These are phyloP conservation scores for Blastobotrys niveus DNA, from an alignment of 1,139 yeast genomes.

Conservation along the genomic window DNA sequence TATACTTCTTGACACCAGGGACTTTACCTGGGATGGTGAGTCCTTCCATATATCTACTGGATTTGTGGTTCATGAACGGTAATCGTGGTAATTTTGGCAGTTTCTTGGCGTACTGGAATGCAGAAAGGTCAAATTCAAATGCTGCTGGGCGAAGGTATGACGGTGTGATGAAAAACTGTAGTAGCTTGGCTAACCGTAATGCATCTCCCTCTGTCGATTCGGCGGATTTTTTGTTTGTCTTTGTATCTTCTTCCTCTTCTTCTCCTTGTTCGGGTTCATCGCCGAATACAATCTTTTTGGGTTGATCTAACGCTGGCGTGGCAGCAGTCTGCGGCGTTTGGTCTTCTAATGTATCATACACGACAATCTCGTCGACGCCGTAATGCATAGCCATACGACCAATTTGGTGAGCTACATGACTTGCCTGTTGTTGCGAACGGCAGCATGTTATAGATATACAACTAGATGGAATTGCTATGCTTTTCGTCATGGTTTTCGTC, in stretches of 20 bases:
- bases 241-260: conserved; percentile 15
- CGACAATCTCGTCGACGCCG: conserved; percentile 65
- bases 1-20: conserved; percentile 40
- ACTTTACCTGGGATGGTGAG: conserved; percentile 55
- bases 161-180: conserved; percentile 83
- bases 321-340: not conserved
- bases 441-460: conserved; percentile 69
- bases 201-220: conserved; percentile 38
- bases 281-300: conserved; percentile 26
- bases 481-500: conserved; percentile 7
- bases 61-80: conserved; percentile 58
- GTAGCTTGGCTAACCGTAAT: conserved; percentile 57
- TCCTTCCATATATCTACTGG: conserved; percentile 51
- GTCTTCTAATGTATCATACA: conserved; percentile 43
- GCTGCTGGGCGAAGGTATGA: conserved; percentile 66
- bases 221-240: conserved; percentile 17
- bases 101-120: conserved; percentile 60
- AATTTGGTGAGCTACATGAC: conserved; percentile 67
- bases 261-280: conserved; percentile 21
- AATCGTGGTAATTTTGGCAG: conserved; percentile 68
- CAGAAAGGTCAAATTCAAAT: conserved; percentile 45
- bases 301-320: conserved; percentile 13
- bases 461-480: conserved; percentile 26
- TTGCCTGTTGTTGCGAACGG: conserved; percentile 62
- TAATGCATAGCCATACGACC: conserved; percentile 69